Conservation (phyloP, 768 basidiomycete genomes). For the Kondoa subrosea region DNA sequence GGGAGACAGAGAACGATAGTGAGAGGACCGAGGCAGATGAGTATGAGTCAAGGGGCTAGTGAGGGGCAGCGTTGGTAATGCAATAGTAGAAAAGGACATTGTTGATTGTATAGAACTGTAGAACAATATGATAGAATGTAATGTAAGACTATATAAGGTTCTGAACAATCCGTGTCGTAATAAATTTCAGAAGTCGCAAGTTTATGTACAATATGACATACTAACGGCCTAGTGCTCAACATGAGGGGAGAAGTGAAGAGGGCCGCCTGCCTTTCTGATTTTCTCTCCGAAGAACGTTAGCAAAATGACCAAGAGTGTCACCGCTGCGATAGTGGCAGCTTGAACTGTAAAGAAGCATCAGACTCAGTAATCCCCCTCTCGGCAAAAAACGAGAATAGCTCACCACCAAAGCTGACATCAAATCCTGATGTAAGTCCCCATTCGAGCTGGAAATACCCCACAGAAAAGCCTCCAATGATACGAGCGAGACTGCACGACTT, state of each 20-base stretch:
- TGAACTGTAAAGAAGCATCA: background rate
- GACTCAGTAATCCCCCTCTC: background rate
- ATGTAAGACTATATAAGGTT: too few relatives aligned
- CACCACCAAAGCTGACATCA: background rate
- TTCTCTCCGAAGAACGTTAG: slow-evolving; percentile 20
- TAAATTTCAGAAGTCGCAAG: too few relatives aligned
- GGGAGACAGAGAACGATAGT: background rate
- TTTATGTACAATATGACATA: too few relatives aligned
- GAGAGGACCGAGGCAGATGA: background rate
- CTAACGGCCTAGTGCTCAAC: too few relatives aligned
- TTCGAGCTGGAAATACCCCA: slow-evolving; percentile 17
- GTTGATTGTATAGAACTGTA: too few relatives aligned
- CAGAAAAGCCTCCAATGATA: background rate
- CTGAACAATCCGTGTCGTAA: too few relatives aligned
- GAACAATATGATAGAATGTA: too few relatives aligned
- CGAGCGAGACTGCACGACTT: too few relatives aligned
- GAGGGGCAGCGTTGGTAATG: background rate
- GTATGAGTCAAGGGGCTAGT: background rate
- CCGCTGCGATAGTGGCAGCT: background rate
- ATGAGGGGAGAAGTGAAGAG: slow-evolving; percentile 16
- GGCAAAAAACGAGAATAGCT: background rate
- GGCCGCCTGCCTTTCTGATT: slow-evolving; percentile 17
- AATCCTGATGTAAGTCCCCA: slow-evolving; percentile 18
- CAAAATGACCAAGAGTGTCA: slow-evolving; percentile 10
- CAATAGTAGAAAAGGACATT: too few relatives aligned